Evolutionary conservation across 352 stramenopile genomes (phyloP), one percentile per base, ranked within the genome.

Genomic region (Globisporangium splendens): DNA sequence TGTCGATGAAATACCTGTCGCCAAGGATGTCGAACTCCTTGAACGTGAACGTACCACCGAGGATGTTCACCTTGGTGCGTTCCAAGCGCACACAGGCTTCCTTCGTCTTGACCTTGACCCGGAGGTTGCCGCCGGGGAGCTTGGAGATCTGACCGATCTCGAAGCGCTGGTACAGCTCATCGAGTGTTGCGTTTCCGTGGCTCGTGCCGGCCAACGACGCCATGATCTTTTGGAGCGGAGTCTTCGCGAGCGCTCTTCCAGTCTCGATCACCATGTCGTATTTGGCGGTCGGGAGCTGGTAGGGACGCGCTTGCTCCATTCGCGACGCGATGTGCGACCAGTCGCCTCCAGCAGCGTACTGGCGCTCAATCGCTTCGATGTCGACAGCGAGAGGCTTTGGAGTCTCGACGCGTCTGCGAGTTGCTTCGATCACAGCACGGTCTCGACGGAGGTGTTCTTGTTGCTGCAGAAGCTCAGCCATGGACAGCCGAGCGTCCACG

Each of bases 1-100:
- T 58, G 52, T 56, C 56, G 1, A 63, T 22, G 28, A 31, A 63
- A 43, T 50, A 63, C 31, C 43, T 22, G 5, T 42, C 39, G 3
- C 24, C 33, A 17, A 63, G 56, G 15, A 56, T n/a, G 42, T 63
- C 46, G 12, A 48, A 63, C 24, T 63, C 56, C 17, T 58, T 42
- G 49, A 63, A 63, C 24, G 18, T 24, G 35, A 22, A 63, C 7
- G 28, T 3, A 3, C 17, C 24, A 31, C 24, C 24, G 24, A 31
- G 24, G 24, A 31, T 31, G 24, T 31, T 31, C 24, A 31, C 24
- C 24, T 31, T 31, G 2, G 24, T 31, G 24, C 24, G 24, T 5
- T 31, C 24, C 2, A 31, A 5, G 24, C 2, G 24, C 24, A 31
- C 2, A 5, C 24, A 31, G 24, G 24, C 24, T 31, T 31, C 24